Base-by-base conservation (phyloP, 306 rosid genomes). In the Malus sieversii region DNA sequence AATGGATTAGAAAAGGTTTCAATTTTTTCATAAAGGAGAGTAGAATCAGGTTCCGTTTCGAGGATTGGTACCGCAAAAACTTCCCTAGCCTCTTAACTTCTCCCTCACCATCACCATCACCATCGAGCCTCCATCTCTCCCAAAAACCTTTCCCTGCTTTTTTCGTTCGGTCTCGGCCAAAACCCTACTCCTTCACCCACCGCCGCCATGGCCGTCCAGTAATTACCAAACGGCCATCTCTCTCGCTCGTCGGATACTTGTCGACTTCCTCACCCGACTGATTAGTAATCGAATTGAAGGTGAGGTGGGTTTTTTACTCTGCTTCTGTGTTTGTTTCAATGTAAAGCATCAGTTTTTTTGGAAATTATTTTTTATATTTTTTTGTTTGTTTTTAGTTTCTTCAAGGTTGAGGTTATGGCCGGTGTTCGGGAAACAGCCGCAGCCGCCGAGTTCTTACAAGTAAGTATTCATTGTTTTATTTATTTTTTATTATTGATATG, bases 391-490 rank as follows among this genome's bases (percentile, higher is more conserved):
- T 25, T 25, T 18, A 3, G 46, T 15, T 80, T 29, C 46, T 61
- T 45, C 16, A 66, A 27, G 75, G 78, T 63, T 20, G 46, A 53
- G 52, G 66, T 14, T 62, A 83, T 83, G 89, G 90, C 96, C 18
- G 81, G 85, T 76, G 78, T 74, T 22, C 67, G 82, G 66, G 89
- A 89, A 66, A 71, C 85, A 29, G 85, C 65, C 16, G 65, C 88
- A 38, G 90, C 87, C 4, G 82, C 93, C 5, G 91, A 86, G 68
- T 82, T 88, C 74, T 65, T 89, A 73, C 82, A 79, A 76, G 97
- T 92, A 82, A 66, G 75, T 35, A 5, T 78, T 38, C 12, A 20
- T 53, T 25, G 42, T 27, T 40, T 19, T 27, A 1, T 1, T 76
- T n/a, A n/a, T 30, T 64, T 60, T 30, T 7, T 22, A 40, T 27